These are phyloP conservation scores for Curvularia sp. DNA, from an alignment of 2,329 filamentous ascomycete species.

Conservation along the genomic window DNA sequence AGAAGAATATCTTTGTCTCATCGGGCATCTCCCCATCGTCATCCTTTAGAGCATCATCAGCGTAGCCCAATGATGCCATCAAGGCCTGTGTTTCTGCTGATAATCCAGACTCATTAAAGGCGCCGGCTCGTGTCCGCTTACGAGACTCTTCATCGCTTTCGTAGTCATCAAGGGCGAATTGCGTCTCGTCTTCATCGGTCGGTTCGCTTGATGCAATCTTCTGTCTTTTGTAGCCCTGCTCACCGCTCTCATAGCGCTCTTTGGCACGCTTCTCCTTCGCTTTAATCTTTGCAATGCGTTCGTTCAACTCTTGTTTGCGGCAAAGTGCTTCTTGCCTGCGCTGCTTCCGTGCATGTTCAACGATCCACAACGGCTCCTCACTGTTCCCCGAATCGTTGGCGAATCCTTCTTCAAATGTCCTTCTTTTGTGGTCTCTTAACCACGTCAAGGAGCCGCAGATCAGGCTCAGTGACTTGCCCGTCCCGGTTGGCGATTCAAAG, in stretches of 20 bases:
- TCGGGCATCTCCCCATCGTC: slow-evolving; percentile 62
- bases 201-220: slow-evolving; percentile 24
- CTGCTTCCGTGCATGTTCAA: slow-evolving; percentile 75
- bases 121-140: slow-evolving; percentile 22
- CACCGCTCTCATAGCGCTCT: slow-evolving; percentile 58
- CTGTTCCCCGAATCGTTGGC: slow-evolving; percentile 57
- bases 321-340: slow-evolving; percentile 71
- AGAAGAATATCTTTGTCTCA: slow-evolving; percentile 86
- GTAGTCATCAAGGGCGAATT: slow-evolving; percentile 79
- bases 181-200: slow-evolving; percentile 60
- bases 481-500: slow-evolving; percentile 91
- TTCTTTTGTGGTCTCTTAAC: slow-evolving; percentile 81
- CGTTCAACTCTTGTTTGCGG: slow-evolving; percentile 75
- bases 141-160: slow-evolving; percentile 66
- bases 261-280: slow-evolving; percentile 67
- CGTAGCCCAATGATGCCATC: slow-evolving; percentile 65
- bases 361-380: slow-evolving; percentile 84
- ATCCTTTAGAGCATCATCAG: slow-evolving; percentile 48
- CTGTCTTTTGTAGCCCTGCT: slow-evolving; percentile 56
- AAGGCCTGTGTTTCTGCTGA: slow-evolving; percentile 78
- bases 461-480: slow-evolving; percentile 89
- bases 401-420: slow-evolving; percentile 62
- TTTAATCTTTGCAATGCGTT: slow-evolving; percentile 69
- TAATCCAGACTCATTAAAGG: slow-evolving; percentile 56
- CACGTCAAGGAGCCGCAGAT: slow-evolving; percentile 90